Evolutionary conservation across 2,329 filamentous ascomycete species (phyloP).

Genomic region (Ramularia collo-cygni): DNA sequence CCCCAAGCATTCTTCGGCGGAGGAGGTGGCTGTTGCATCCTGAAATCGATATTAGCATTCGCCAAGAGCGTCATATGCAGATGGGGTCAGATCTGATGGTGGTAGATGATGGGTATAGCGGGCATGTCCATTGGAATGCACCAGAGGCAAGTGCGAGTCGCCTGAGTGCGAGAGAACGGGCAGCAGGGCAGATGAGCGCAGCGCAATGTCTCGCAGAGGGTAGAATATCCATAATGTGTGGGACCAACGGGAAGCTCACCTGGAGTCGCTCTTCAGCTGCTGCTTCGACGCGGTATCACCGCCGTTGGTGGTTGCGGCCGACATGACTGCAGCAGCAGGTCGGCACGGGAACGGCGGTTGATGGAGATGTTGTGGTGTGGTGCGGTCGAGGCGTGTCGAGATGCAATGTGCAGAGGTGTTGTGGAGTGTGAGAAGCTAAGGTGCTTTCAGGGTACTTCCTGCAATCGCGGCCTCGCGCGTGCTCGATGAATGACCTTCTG

Average conservation of each 20-base stretch:
- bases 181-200: too few species aligned
- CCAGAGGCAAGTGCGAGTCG: conserved; percentile 5
- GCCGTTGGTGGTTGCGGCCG: conserved; percentile 26
- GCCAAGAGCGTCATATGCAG: background rate
- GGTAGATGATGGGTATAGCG: too few species aligned
- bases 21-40: conserved; percentile 36
- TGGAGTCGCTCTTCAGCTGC: conserved; percentile 40
- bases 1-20: conserved; percentile 46
- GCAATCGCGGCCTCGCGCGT: too few species aligned
- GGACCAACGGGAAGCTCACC: background rate
- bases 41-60: conserved; percentile 25
- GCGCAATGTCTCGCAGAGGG: conserved; percentile 1
- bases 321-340: conserved; percentile 18
- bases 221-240: too few species aligned
- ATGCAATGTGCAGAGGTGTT: too few species aligned
- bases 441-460: too few species aligned
- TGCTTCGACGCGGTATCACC: conserved; percentile 24
- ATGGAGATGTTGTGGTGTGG: conserved; percentile 7
- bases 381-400: too few species aligned
- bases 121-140: background rate
- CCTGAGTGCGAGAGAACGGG: too few species aligned
- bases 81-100: background rate
- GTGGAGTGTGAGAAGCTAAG: too few species aligned
- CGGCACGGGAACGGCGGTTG: conserved; percentile 11
- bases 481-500: too few species aligned